A percentile compares a stretch with the other conserved stretches of the same genome.
These are phyloP conservation scores for Clitoria ternatea DNA, from an alignment of 306 rosid genomes.

Conservation along the genomic window DNA sequence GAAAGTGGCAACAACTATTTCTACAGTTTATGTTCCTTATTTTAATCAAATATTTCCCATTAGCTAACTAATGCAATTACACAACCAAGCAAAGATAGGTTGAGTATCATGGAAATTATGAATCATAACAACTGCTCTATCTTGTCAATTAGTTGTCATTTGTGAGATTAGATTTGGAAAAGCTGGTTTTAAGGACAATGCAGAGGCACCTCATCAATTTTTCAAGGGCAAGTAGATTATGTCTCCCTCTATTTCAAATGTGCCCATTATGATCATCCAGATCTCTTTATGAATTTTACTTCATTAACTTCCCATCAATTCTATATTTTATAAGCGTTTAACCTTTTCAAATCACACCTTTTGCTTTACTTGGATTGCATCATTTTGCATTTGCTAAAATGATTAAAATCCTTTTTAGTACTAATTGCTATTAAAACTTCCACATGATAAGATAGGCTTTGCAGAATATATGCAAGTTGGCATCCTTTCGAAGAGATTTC, in stretches of 20 bases:
- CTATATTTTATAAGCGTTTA: constrained; percentile 11
- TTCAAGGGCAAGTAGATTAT: constrained; percentile 70
- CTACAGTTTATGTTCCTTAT: constrained; percentile 27
- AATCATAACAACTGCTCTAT: constrained; percentile 29
- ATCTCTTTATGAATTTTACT: constrained; percentile 41
- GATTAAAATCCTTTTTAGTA: constrained; percentile 29
- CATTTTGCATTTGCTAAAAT: constrained; percentile 34
- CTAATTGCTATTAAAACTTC: constrained; percentile 29
- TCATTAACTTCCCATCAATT: constrained; percentile 48
- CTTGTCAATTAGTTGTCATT: constrained; percentile 62
- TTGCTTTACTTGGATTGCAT: constrained; percentile 42
- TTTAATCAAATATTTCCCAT: constrained; percentile 18
- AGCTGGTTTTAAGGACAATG: constrained; percentile 41
- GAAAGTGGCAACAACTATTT: constrained; percentile 36
- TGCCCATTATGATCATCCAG: constrained; percentile 45
- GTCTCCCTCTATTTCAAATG: constrained; percentile 66
- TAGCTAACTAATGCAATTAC: constrained; percentile 20
- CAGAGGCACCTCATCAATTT: constrained; percentile 45
- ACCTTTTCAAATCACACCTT: constrained; percentile 32
- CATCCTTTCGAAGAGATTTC: constrained; percentile 13
- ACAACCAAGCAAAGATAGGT: constrained; percentile 23
- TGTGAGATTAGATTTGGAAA: constrained; percentile 38
- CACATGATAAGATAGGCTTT: constrained; percentile 28
- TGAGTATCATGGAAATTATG: constrained; percentile 25
- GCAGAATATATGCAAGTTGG: constrained; percentile 16